Base-by-base conservation (phyloP, 306 rosid genomes). In the Prunus davidiana region DNA sequence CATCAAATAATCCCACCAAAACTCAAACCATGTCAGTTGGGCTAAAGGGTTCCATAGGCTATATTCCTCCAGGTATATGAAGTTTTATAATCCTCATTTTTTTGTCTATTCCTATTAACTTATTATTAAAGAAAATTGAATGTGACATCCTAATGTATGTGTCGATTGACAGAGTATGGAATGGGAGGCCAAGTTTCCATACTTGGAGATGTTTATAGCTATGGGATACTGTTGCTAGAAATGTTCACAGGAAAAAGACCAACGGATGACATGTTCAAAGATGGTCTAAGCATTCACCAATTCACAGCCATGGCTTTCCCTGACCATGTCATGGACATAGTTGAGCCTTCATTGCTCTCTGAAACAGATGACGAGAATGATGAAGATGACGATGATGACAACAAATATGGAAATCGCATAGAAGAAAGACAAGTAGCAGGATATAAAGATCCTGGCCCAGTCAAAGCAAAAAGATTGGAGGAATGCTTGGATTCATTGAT, bases 1-100 rank as follows among this genome's bases (percentile, higher is more conserved):
- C 79, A 66, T 51, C 85, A 19, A 66, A 58, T 43, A 25, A 56
- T 2, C 51, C 69, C 52, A 50, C 82, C 6, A 18, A 47, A 38
- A 5, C 1, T 9, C 78, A 78, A 43, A 67, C 57, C 2, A n/a
- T 73, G 27, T 41, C 82, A 62, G 20, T 54, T 6, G 58, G 64
- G 8, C 64, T 81, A 1, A 81, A 67, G 46, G 86, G 84, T 46
- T 78, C 86, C 5, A 79, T 76, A 15, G 88, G 86, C 12, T 85
- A 79, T 30, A 74, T 81, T 50, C 76, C 86, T 56, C 86, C 82
- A 79, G 88, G 82, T 82, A 32, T 0, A 76, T 49, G 15, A 12
- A 8, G 18, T 60, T n/a, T 64, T 32, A 9, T 8, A 15, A 16
- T 62, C 41, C 43, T 4, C 19, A 4, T 32, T 32, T 32, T 60